Base-by-base conservation (phyloP, 306 rosid species). In the Mucuna pruriens region DNA sequence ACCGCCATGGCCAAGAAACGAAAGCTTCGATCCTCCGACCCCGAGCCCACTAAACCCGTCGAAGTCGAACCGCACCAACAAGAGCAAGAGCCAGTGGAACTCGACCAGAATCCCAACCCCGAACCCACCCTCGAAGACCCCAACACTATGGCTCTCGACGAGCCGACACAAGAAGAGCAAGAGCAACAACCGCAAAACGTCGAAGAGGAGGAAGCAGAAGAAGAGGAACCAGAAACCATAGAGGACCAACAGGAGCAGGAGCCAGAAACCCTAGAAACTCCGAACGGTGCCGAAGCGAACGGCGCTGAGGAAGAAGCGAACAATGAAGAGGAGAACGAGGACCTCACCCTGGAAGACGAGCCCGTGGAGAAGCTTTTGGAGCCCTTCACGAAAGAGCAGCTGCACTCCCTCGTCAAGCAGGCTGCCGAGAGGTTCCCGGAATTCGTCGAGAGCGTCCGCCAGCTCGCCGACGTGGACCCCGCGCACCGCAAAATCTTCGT, bases 1-100 rank as follows among this genome's bases (percentile, higher is more conserved):
- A 75, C 68, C 65, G 78, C 88, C 91, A 91, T 91, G 94, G 91
- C 89, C n/a, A 91, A 89, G 83, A 91, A 91, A 83, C 88, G 94
- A 85, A 91, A 91, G 94, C 64, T 85, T 68, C 88, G 90, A 79
- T 66, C 94, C 34, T 79, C 94, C 5, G 91, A 88, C 38, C 82
- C 91, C 12, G 91, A 85, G 11, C 54, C 89, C 9, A 1, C 88
- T 84, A 81, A 88, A 19, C 82, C 61, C 3, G 23, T 78, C 16
- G 89, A 85, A 52, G 33, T 76, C 17, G 90, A 86, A 25, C 79
- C 86, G 0, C 55, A 72, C 1, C 65, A 55, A 17, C 77, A 60
- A n/a, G 81, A 63, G 0, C 82, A 79, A 77, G 84, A 78, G 0
- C 7, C 1, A 19, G 36, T 11, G 0, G 51, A 75, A 44, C 46